phyloP scores from a whole-genome alignment of 306 rosid genomes.

The Medicago arabica region DNA sequence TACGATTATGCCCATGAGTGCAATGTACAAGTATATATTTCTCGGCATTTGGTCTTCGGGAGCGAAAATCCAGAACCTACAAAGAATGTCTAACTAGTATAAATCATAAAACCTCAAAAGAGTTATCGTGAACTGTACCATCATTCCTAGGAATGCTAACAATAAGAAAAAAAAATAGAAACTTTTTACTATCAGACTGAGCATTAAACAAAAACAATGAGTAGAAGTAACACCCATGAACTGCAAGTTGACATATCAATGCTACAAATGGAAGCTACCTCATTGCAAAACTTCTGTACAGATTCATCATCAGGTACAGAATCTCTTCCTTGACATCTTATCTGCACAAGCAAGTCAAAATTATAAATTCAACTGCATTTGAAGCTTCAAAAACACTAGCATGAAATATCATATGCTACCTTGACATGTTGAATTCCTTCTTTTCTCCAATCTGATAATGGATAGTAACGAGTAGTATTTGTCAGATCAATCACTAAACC shows the following conservation, averaged over 20 bases:
- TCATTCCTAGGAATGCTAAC: constrained; percentile 28
- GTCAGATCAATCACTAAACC: constrained; percentile 98
- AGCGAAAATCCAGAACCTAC: constrained; percentile 77
- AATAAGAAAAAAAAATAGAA: constrained; percentile 5
- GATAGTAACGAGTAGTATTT: constrained; percentile 85
- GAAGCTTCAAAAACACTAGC: constrained; percentile 38
- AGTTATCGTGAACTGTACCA: constrained; percentile 44
- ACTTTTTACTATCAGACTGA: constrained; percentile 22
- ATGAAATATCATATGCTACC: constrained; percentile 48
- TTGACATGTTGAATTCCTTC: constrained; percentile 88
- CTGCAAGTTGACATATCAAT: constrained; percentile 17
- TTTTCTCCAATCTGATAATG: constrained; percentile 73
- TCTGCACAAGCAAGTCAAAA: constrained; percentile 59
- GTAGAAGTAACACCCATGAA: constrained; percentile 31
- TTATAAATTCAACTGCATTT: constrained; percentile 9
- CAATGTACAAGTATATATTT: constrained; percentile 93
- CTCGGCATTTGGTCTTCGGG: constrained; percentile 67
- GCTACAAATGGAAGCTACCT: constrained; percentile 60
- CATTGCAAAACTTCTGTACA: constrained; percentile 71
- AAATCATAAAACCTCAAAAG: constrained; percentile 45
- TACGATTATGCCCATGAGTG: constrained; percentile 98
- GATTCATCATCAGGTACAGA: constrained; percentile 88
- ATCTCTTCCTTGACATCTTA: constrained; percentile 88
- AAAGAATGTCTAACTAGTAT: constrained; percentile 46
- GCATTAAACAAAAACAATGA: constrained; percentile 15